These are phyloP conservation scores for Decorospora gaudefroyi DNA, from an alignment of 2,329 filamentous ascomycete species.

Conservation along the genomic window DNA sequence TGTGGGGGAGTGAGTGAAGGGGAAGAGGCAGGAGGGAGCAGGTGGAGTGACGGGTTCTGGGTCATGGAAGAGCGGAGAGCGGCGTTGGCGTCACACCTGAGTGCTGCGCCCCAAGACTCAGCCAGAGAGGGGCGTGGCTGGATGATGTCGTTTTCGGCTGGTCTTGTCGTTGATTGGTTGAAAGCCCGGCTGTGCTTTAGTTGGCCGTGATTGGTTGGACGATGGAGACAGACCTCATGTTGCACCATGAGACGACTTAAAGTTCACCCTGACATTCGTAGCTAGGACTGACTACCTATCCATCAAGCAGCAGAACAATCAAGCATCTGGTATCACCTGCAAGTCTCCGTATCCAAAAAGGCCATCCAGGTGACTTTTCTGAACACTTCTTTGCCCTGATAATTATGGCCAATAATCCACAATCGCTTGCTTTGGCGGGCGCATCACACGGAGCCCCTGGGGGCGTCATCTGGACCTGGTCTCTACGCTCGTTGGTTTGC, in stretches of 20 bases:
- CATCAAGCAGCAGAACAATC: not conserved
- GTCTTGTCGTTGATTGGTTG: slow-evolving; percentile 16
- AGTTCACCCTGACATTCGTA: too few species aligned
- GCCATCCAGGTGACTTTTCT: slow-evolving; percentile 18
- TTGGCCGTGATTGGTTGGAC: slow-evolving; percentile 12
- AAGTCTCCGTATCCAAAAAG: slow-evolving; percentile 3
- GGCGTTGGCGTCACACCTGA: slow-evolving; percentile 24
- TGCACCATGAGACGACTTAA: slow-evolving; percentile 1
- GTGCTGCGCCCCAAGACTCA: slow-evolving; percentile 26
- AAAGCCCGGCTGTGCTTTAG: slow-evolving; percentile 12
- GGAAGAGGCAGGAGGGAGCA: slow-evolving; percentile 18
- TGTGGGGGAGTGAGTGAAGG: too few species aligned
- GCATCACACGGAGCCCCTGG: slow-evolving; percentile 22
- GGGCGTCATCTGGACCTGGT: slow-evolving; percentile 22
- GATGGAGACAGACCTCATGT: too few species aligned
- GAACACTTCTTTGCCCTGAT: slow-evolving; percentile 1
- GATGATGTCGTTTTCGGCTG: slow-evolving; percentile 12
- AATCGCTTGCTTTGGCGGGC: too few species aligned
- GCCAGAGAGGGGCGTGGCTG: slow-evolving; percentile 11
- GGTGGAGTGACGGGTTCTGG: slow-evolving; percentile 35
- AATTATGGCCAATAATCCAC: slow-evolving; percentile 2
- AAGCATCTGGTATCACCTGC: slow-evolving; percentile 14
- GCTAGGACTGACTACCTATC: not conserved
- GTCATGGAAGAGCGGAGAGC: slow-evolving; percentile 18
- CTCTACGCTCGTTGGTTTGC: not conserved